Evolutionary conservation across 2,329 filamentous ascomycete species (phyloP), one percentile per base, ranked within the genome.

Genomic region (Dactylellina sp.): DNA sequence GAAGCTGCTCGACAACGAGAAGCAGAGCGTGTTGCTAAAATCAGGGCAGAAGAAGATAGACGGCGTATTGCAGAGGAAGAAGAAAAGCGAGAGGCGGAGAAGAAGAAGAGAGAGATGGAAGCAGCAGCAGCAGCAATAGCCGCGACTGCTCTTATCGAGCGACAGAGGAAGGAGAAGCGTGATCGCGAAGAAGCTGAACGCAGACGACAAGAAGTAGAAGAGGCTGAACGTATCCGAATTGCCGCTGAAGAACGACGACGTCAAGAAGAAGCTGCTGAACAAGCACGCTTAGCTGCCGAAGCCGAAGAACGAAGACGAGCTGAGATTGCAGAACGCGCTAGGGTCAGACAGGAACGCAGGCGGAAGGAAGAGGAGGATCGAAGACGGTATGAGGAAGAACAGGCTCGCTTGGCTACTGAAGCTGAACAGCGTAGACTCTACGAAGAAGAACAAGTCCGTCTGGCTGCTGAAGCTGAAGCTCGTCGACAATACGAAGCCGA

Each of bases 131-230:
- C 66, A 0, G 63, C 63, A 7, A 50, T 57, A 5, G 59, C 65
- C 1, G 57, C 65, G 25, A 59, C 59, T n/a, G 57, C 59, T 14
- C 20, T 64, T 35, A 37, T 65, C 3, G 62, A 61, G 25, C 66
- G 56, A 20, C 46, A 62, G 32, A 62, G 62, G 46, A 62, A 63
- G 14, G 71, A 75, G 35, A 68, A 53, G 44, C 71, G 56, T n/a
- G 37, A 50, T 35, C 62, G 71, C 4, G 71, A 75, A 14, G 71
- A 75, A 57, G 71, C 66, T 39, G 68, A 74, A 56, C 64, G 56
- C 18, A 49, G 37, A 39, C 42, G 39, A 59, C 50, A 65, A 47
- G 66, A 64, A 53, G 28, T 5, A 32, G 28, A 75, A 7, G 71
- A 75, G 50, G 71, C 66, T 39, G 65, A 71, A 63, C 47, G 56